Evolutionary conservation across 2,329 filamentous ascomycete species (phyloP).

Genomic region (Pseudogymnoascus sp.): DNA sequence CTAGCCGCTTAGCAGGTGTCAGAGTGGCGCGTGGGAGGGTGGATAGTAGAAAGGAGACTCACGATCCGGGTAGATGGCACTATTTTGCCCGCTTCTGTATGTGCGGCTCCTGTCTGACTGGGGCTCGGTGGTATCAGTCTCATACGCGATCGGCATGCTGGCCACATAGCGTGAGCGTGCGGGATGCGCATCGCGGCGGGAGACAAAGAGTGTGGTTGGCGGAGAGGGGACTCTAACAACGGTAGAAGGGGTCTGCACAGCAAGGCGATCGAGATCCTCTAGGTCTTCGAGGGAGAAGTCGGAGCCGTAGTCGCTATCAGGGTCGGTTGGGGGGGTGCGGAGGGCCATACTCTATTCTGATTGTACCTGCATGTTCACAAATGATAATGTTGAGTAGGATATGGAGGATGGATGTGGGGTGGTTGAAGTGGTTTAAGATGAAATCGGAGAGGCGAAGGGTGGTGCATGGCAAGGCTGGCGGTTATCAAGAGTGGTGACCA

Average conservation of each 20-base stretch:
- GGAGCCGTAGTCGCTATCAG: conserved; percentile 54
- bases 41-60: conserved; percentile 25
- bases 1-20: conserved; percentile 60
- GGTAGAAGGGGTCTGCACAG: conserved; percentile 23
- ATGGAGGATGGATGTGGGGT: not conserved
- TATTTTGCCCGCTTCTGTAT: conserved; percentile 12
- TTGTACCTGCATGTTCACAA: not conserved
- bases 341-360: not conserved
- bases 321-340: not conserved
- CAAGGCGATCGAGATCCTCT: conserved; percentile 41
- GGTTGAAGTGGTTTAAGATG: not conserved
- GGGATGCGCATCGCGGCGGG: conserved; percentile 9
- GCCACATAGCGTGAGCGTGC: not conserved
- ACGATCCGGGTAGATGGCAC: conserved; percentile 47
- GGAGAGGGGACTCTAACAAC: conserved; percentile 26
- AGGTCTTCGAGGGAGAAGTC: conserved; percentile 54
- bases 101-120: conserved; percentile 12
- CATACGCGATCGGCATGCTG: not conserved
- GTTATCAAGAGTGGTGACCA: not conserved
- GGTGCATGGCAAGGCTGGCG: not conserved
- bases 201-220: conserved; percentile 11
- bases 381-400: not conserved
- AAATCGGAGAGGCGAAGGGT: not conserved
- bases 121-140: not conserved
- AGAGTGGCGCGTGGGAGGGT: conserved; percentile 34